phyloP scores from a whole-genome alignment of 345 rosid genomes.

The Gossypium anomalum region DNA sequence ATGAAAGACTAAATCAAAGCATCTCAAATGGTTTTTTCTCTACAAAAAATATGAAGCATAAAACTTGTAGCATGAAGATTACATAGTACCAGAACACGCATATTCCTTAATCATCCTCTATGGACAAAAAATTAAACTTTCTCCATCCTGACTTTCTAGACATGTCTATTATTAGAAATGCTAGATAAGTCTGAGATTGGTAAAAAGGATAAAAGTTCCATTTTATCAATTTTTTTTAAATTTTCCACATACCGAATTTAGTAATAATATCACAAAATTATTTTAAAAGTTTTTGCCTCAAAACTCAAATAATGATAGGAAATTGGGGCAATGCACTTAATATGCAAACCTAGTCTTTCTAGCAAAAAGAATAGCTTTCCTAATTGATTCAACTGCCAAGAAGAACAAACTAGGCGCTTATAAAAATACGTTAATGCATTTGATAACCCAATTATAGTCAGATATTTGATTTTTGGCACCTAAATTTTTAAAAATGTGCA shows the following conservation, averaged over 20 bases:
- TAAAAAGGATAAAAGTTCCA: background rate
- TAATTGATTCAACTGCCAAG: background rate
- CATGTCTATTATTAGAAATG: background rate
- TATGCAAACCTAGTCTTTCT: background rate
- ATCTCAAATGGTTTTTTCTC: background rate
- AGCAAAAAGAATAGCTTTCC: background rate
- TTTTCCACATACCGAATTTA: background rate
- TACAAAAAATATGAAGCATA: background rate
- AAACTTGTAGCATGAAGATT: background rate
- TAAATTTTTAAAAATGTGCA: background rate
- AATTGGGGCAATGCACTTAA: background rate
- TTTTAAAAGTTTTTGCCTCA: background rate
- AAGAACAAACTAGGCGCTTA: background rate
- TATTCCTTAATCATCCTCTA: background rate
- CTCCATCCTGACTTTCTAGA: background rate
- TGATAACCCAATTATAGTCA: background rate
- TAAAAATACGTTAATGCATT: background rate
- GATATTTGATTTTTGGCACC: background rate
- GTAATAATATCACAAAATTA: background rate
- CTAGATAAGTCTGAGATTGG: background rate
- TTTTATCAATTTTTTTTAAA: background rate
- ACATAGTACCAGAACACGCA: background rate
- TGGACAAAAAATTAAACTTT: background rate
- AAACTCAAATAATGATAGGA: background rate
- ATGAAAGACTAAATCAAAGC: conserved; percentile 1